A percentile compares a stretch with the other conserved stretches of the same genome.
Conservation (phyloP, 305 asterid species). For the Rubia peregrina region DNA sequence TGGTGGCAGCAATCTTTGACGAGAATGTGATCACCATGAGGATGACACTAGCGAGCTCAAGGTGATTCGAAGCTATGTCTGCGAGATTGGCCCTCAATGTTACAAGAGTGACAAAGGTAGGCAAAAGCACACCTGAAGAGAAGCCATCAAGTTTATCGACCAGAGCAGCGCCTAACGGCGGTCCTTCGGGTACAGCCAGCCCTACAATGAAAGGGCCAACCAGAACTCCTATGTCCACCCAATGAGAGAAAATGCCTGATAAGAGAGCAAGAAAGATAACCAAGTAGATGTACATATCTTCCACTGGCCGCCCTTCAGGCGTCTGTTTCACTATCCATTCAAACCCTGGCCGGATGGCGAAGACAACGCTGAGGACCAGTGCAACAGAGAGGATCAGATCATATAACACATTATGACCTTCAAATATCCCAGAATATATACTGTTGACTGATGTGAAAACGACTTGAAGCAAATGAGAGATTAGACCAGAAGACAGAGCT, state of each 20-base stretch:
- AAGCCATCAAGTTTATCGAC: slow-evolving; percentile 25
- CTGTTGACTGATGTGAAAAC: background rate
- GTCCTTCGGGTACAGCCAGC: slow-evolving; percentile 30
- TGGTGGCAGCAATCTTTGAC: slow-evolving; percentile 9
- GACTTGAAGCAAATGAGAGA: slow-evolving; percentile 16
- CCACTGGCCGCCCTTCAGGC: slow-evolving; percentile 25
- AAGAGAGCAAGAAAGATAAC: slow-evolving; percentile 11
- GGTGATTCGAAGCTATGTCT: background rate
- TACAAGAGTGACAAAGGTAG: slow-evolving; percentile 18
- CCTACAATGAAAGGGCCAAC: slow-evolving; percentile 26
- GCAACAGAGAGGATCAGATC: background rate
- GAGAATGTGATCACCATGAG: background rate
- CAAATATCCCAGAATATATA: background rate
- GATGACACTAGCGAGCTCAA: background rate
- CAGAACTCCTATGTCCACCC: slow-evolving; percentile 13
- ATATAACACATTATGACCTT: background rate
- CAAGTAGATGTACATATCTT: slow-evolving; percentile 11
- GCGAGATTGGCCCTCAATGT: slow-evolving; percentile 15
- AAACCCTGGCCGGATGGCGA: slow-evolving; percentile 18
- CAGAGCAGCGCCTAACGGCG: slow-evolving; percentile 27
- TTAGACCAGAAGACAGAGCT: slow-evolving; percentile 22
- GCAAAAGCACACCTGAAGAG: slow-evolving; percentile 24
- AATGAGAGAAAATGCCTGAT: slow-evolving; percentile 14
- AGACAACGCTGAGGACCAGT: slow-evolving; percentile 4
- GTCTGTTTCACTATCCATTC: slow-evolving; percentile 20